Conservation (phyloP, 129 eudicot genomes). For the Dittrichia graveolens region DNA sequence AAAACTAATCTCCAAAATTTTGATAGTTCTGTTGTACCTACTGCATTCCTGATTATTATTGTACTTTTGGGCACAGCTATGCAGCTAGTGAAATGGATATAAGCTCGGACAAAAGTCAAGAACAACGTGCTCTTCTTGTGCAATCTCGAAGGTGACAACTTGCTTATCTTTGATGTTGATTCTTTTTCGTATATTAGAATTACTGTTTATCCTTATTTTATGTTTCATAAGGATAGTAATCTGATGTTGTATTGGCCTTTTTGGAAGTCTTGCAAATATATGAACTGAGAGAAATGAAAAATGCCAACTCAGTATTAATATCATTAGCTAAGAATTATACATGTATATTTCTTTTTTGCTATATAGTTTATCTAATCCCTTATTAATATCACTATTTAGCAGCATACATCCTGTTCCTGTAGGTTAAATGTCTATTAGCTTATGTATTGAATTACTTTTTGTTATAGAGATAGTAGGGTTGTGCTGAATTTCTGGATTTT, state of each 20-base stretch:
- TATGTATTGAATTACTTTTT: too few relatives aligned
- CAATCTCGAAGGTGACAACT: conserved; percentile 66
- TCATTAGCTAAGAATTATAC: neutral
- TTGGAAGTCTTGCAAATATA: too few relatives aligned
- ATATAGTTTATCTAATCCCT: too few relatives aligned
- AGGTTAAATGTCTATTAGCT: too few relatives aligned
- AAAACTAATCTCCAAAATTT: neutral
- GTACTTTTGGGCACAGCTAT: conserved; percentile 53
- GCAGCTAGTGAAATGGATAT: conserved; percentile 56
- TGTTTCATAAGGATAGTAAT: too few relatives aligned
- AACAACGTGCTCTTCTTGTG: conserved; percentile 73
- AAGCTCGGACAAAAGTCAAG: conserved; percentile 51
- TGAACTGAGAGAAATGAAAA: too few relatives aligned
- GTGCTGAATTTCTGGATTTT: neutral
- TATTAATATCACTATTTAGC: too few relatives aligned
- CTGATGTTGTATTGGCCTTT: too few relatives aligned
- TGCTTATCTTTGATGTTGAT: neutral
- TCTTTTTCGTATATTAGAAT: too few relatives aligned
- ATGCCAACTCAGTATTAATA: neutral
- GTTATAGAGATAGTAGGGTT: neutral
- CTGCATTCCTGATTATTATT: neutral
- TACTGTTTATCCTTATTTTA: too few relatives aligned
- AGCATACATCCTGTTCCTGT: too few relatives aligned
- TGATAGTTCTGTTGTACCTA: neutral
- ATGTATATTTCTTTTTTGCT: too few relatives aligned